Percentiles rank a stretch among this genome's conserved stretches.
These are phyloP conservation scores for Penicillium sp. DNA, from an alignment of 2,329 filamentous ascomycete species.

Conservation along the genomic window DNA sequence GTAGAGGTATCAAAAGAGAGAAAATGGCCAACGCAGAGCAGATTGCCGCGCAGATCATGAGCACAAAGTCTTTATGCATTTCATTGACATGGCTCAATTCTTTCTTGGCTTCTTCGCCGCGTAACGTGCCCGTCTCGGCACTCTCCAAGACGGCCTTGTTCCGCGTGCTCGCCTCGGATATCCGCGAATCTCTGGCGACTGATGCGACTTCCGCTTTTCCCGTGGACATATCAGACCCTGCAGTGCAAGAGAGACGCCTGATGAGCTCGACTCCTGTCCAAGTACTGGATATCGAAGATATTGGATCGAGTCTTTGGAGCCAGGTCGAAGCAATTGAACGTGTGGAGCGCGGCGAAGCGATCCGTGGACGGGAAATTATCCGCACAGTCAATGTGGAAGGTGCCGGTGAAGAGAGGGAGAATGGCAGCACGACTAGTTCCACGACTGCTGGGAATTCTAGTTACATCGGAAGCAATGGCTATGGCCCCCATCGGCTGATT, in stretches of 20 bases:
- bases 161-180: slow-evolving; percentile 71
- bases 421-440: slow-evolving; percentile 12
- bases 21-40: slow-evolving; percentile 28
- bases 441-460: slow-evolving; percentile 8
- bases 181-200: slow-evolving; percentile 56
- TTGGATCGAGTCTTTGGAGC: slow-evolving; percentile 73
- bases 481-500: slow-evolving; percentile 69
- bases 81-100: slow-evolving; percentile 57
- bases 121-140: slow-evolving; percentile 59
- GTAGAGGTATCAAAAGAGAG: too few species aligned
- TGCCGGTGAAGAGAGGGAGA: slow-evolving; percentile 33
- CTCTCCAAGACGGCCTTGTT: slow-evolving; percentile 74
- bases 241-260: slow-evolving; percentile 53
- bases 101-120: slow-evolving; percentile 53
- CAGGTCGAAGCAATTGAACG: slow-evolving; percentile 68
- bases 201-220: slow-evolving; percentile 49
- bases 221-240: slow-evolving; percentile 48
- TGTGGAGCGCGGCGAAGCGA: slow-evolving; percentile 46
- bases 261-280: slow-evolving; percentile 65
- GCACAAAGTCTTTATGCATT: slow-evolving; percentile 50
- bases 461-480: slow-evolving; percentile 16
- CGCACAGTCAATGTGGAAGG: slow-evolving; percentile 57
- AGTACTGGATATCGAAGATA: slow-evolving; percentile 78
- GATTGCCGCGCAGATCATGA: slow-evolving; percentile 50
- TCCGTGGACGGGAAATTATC: slow-evolving; percentile 72